phyloP scores from a whole-genome alignment of 2,329 filamentous ascomycete genomes.

The Fusarium virguliforme region DNA sequence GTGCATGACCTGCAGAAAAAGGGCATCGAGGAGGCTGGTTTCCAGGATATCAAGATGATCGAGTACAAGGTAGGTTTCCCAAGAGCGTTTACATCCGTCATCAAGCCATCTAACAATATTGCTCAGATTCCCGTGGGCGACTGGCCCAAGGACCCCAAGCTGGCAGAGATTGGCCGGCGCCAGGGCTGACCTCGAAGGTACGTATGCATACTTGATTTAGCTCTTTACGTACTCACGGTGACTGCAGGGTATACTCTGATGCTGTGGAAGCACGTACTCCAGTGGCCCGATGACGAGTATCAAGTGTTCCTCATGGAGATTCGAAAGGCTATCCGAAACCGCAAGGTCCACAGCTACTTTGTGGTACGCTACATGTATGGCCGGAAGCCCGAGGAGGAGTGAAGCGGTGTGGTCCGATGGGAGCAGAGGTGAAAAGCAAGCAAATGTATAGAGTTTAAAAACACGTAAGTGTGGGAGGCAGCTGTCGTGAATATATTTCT shows the following conservation, averaged over 20 bases:
- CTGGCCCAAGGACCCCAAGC: conserved; percentile 38
- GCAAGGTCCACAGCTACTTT: conserved; percentile 41
- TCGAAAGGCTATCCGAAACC: conserved; percentile 39
- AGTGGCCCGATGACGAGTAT: conserved; percentile 44
- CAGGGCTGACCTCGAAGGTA: conserved; percentile 42
- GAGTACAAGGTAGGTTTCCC: conserved; percentile 38
- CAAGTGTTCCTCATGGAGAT: conserved; percentile 43
- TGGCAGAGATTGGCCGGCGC: conserved; percentile 38
- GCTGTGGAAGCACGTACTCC: conserved; percentile 42
- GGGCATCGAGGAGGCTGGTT: conserved; percentile 36
- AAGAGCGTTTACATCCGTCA: not conserved
- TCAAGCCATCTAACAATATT: not conserved
- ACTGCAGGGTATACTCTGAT: conserved; percentile 13
- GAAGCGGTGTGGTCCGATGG: not conserved
- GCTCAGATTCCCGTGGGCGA: conserved; percentile 37
- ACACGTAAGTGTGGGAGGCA: conserved; percentile 8
- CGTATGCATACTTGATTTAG: accelerated
- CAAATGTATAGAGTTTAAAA: not conserved
- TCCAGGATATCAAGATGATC: conserved; percentile 36
- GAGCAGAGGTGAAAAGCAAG: not conserved
- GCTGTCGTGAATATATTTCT: not conserved
- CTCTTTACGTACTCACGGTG: not conserved
- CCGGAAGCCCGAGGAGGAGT: conserved; percentile 29
- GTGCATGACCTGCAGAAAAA: conserved; percentile 35
- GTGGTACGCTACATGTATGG: conserved; percentile 41